phyloP scores from a whole-genome alignment of 2,329 filamentous ascomycete species.

The Phaeoacremonium minimum region DNA sequence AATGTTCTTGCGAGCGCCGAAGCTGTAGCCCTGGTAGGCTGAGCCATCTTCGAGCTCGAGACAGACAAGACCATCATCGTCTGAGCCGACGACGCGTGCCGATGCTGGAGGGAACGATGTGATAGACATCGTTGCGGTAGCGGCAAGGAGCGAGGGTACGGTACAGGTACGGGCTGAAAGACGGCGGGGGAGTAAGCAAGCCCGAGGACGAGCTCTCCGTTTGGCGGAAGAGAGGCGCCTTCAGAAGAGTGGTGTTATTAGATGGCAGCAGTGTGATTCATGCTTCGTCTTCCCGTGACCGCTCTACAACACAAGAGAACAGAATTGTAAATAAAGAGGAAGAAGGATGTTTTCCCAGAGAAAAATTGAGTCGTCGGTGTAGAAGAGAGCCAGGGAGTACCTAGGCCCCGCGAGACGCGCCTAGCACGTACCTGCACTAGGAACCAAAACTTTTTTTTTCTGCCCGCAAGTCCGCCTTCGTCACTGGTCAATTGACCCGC shows the following conservation, averaged over 20 bases:
- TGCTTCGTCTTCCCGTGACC: background rate
- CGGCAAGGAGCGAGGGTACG: conserved; percentile 1
- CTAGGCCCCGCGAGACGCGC: no score
- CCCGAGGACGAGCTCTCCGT: background rate
- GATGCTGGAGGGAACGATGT: conserved; percentile 52
- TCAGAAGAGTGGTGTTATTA: background rate
- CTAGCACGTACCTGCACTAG: no score
- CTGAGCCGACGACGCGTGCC: conserved; percentile 48
- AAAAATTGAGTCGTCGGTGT: background rate
- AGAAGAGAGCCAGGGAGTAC: no score
- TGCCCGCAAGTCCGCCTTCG: background rate
- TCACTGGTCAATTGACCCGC: background rate
- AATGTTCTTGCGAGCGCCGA: conserved; percentile 90
- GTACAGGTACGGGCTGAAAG: background rate
- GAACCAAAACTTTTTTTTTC: background rate
- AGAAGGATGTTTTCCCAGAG: background rate
- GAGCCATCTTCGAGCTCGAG: conserved; percentile 92
- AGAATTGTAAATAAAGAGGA: no score
- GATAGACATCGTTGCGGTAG: conserved; percentile 24
- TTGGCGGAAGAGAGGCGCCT: background rate
- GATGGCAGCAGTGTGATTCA: background rate
- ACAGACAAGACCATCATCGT: conserved; percentile 64
- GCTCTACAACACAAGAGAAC: background rate
- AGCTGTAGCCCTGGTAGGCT: conserved; percentile 91
- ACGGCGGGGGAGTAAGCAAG: background rate